phyloP scores from a whole-genome alignment of 2,329 filamentous ascomycete genomes.

The Fusarium siculi region DNA sequence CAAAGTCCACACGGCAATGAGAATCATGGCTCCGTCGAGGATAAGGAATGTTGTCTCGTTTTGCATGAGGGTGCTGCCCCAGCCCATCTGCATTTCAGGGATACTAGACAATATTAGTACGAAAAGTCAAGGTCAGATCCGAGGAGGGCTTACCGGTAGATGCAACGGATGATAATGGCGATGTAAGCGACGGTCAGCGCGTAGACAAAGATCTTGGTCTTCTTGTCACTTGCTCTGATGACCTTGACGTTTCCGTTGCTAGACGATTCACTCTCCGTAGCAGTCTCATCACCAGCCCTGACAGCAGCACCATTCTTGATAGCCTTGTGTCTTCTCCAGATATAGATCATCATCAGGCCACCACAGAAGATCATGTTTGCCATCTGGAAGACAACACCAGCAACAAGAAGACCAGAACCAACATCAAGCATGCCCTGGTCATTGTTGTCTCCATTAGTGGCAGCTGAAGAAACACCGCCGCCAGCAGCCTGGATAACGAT shows the following conservation, averaged over 20 bases:
- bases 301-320: conserved; percentile 23
- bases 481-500: conserved; percentile 40
- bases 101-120: conserved; percentile 6
- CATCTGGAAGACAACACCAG: conserved; percentile 39
- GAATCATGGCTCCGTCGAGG: conserved; percentile 35
- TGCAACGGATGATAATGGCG: conserved; percentile 34
- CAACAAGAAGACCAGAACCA: conserved; percentile 32
- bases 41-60: conserved; percentile 36
- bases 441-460: conserved; percentile 8
- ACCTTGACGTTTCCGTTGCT: background rate
- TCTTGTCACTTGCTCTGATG: conserved; percentile 26
- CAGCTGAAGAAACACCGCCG: conserved; percentile 32
- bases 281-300: background rate
- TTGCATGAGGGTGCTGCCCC: conserved; percentile 36
- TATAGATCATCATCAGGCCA: conserved; percentile 35
- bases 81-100: conserved; percentile 38
- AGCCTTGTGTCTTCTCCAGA: conserved; percentile 31
- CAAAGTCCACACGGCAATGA: conserved; percentile 26
- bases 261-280: background rate
- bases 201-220: conserved; percentile 31
- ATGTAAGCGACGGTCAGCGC: conserved; percentile 18
- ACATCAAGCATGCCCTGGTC: conserved; percentile 27
- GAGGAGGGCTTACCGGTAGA: conserved; percentile 18
- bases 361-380: conserved; percentile 42
- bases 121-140: accelerated